Evolutionary conservation across 1,284 basidiomycete species (phyloP).

Genomic region (Trichosporon sp.): DNA sequence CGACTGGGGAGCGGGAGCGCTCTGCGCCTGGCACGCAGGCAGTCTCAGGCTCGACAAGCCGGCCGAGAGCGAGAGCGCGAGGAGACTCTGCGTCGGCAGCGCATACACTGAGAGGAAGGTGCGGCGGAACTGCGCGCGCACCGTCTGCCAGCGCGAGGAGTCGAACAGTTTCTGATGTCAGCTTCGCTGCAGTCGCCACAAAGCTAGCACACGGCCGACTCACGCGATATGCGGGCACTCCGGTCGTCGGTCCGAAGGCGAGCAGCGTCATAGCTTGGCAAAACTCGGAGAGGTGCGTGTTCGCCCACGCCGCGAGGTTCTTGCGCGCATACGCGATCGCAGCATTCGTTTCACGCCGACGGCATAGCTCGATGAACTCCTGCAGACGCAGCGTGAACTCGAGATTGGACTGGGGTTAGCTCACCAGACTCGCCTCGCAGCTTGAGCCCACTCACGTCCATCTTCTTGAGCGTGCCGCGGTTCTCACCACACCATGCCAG

Average conservation of each 20-base stretch:
- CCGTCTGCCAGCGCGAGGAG: slow-evolving; percentile 69
- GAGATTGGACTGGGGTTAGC: slow-evolving; percentile 71
- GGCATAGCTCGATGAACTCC: slow-evolving; percentile 90
- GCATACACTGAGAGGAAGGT: slow-evolving; percentile 84
- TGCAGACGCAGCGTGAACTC: slow-evolving; percentile 95
- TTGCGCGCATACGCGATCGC: slow-evolving; percentile 85
- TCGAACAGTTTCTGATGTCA: slow-evolving; percentile 74
- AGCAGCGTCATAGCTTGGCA: slow-evolving; percentile 75
- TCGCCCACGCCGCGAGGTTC: slow-evolving; percentile 79
- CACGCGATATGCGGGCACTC: slow-evolving; percentile 54
- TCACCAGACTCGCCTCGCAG: too few relatives aligned
- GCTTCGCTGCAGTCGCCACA: too few relatives aligned
- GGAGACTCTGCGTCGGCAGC: slow-evolving; percentile 79
- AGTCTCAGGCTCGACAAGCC: slow-evolving; percentile 85
- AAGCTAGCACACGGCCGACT: too few relatives aligned
- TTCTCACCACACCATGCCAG: slow-evolving; percentile 97
- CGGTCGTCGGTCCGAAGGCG: slow-evolving; percentile 62
- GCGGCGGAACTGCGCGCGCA: slow-evolving; percentile 75
- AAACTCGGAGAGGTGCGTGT: slow-evolving; percentile 74
- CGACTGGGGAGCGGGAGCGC: slow-evolving; percentile 30
- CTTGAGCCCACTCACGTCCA: slow-evolving; percentile 77
- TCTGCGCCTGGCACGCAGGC: slow-evolving; percentile 60
- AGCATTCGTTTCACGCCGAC: slow-evolving; percentile 67
- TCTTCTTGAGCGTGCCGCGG: slow-evolving; percentile 84
- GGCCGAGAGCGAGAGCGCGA: slow-evolving; percentile 82